Evolutionary conservation across 805 yeast genomes (phyloP).

Genomic region (Candida vartiovaarae): DNA sequence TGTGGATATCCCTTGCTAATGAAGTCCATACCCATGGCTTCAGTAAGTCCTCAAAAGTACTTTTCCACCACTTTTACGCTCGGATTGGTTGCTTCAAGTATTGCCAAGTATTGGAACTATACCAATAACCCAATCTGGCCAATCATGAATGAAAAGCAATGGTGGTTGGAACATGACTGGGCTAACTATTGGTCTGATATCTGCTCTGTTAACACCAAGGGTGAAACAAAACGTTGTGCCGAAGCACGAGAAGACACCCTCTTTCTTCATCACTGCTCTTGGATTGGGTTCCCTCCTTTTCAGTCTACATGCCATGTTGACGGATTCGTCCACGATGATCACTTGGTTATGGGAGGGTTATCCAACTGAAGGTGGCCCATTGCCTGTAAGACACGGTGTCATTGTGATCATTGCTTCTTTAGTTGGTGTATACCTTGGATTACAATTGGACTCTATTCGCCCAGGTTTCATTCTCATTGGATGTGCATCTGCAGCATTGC

Average conservation of each 20-base stretch:
- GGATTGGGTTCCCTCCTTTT: slow-evolving; percentile 78
- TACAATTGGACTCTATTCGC: slow-evolving; percentile 14
- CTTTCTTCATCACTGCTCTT: slow-evolving; percentile 42
- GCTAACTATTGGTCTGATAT: slow-evolving; percentile 50
- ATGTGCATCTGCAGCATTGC: slow-evolving; percentile 29
- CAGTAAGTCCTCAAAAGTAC: slow-evolving; percentile 17
- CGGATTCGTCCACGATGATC: slow-evolving; percentile 83
- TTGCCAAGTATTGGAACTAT: slow-evolving; percentile 66
- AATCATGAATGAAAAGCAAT: slow-evolving; percentile 70
- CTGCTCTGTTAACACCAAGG: slow-evolving; percentile 56
- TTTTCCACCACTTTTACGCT: slow-evolving; percentile 49
- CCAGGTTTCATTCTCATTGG: slow-evolving; percentile 39
- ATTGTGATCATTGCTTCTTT: slow-evolving; percentile 53
- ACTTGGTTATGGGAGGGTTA: slow-evolving; percentile 97
- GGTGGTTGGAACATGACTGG: slow-evolving; percentile 84
- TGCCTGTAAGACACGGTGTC: slow-evolving; percentile 77
- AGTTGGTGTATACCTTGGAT: slow-evolving; percentile 47
- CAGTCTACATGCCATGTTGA: slow-evolving; percentile 62
- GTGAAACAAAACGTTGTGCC: background rate
- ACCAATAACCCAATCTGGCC: slow-evolving; percentile 98
- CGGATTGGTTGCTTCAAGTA: slow-evolving; percentile 70
- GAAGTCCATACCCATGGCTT: slow-evolving; percentile 24
- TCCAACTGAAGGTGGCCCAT: slow-evolving; percentile 70
- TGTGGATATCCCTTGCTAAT: slow-evolving; percentile 45
- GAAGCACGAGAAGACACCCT: slow-evolving; percentile 21